Percentiles rank a stretch among this genome's conserved stretches.
These are phyloP conservation scores for Nakazawaea ernobii DNA, from an alignment of 805 yeast genomes.

Conservation along the genomic window DNA sequence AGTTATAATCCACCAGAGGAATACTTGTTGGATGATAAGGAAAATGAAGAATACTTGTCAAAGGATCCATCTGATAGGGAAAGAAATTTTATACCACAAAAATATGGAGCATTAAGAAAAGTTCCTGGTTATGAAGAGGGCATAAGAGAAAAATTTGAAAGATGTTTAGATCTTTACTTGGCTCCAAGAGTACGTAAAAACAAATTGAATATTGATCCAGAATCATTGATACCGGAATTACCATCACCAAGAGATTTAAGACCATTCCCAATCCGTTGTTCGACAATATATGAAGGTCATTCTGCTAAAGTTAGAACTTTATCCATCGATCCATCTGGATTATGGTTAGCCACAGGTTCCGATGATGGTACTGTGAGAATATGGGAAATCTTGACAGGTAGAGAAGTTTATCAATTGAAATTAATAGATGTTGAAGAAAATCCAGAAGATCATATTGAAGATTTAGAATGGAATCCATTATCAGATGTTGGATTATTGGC, in stretches of 20 bases:
- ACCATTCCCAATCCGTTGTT: slow-evolving; percentile 91
- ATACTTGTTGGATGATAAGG: slow-evolving; percentile 77
- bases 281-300: slow-evolving; percentile 83
- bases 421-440: slow-evolving; percentile 42
- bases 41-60: slow-evolving; percentile 62
- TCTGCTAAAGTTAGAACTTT: slow-evolving; percentile 74
- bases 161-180: slow-evolving; percentile 86
- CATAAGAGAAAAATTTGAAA: slow-evolving; percentile 87
- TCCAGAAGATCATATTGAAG: slow-evolving; percentile 71
- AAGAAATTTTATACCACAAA: slow-evolving; percentile 74
- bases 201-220: slow-evolving; percentile 92
- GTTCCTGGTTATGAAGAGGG: slow-evolving; percentile 90
- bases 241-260: slow-evolving; percentile 95
- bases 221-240: slow-evolving; percentile 88
- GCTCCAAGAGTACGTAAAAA: slow-evolving; percentile 95
- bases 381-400: slow-evolving; percentile 96
- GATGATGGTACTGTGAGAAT: slow-evolving; percentile 93
- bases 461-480: slow-evolving; percentile 88
- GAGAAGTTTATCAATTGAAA: slow-evolving; percentile 72
- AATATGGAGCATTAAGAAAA: slow-evolving; percentile 73
- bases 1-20: slow-evolving; percentile 97
- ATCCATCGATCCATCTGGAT: slow-evolving; percentile 82
- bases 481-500: slow-evolving; percentile 71
- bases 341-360: slow-evolving; percentile 96
- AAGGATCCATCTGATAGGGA: slow-evolving; percentile 75